A percentile compares a stretch with the other conserved stretches of the same genome.
phyloP scores from a whole-genome alignment of 257 asterid species.

The Lycium barbarum region DNA sequence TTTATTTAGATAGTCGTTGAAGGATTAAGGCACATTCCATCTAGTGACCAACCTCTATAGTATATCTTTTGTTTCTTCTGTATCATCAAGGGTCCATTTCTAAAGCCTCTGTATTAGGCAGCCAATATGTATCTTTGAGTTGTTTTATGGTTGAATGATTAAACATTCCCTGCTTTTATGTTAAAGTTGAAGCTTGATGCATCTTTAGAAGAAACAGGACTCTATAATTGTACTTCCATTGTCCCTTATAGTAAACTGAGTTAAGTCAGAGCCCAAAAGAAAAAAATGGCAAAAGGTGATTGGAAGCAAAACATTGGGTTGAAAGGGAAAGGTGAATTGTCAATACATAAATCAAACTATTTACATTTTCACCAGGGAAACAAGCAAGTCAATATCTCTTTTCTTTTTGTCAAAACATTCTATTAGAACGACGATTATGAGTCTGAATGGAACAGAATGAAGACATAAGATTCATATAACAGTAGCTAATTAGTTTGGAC shows the following conservation, averaged over 20 bases:
- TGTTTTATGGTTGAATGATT: too few relatives aligned
- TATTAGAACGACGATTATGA: not conserved
- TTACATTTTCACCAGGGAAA: not conserved
- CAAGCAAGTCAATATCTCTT: not conserved
- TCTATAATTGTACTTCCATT: too few relatives aligned
- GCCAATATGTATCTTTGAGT: too few relatives aligned
- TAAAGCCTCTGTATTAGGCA: too few relatives aligned
- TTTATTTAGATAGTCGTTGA: not conserved
- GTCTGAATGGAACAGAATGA: not conserved
- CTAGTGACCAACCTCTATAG: not conserved
- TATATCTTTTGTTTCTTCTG: not conserved
- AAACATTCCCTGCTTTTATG: too few relatives aligned
- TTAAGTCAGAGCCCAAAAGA: too few relatives aligned
- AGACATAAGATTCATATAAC: not conserved
- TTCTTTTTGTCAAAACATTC: not conserved
- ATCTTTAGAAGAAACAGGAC: not conserved
- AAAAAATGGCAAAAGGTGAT: too few relatives aligned
- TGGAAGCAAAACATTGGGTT: too few relatives aligned
- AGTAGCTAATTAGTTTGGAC: not conserved
- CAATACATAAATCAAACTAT: too few relatives aligned
- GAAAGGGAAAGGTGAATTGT: too few relatives aligned
- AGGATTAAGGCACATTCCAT: not conserved
- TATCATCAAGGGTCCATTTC: too few relatives aligned
- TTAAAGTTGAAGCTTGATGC: not conserved
- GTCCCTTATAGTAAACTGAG: too few relatives aligned